These are phyloP conservation scores for Lentinula raphanica DNA, from an alignment of 768 basidiomycete species.

Conservation along the genomic window DNA sequence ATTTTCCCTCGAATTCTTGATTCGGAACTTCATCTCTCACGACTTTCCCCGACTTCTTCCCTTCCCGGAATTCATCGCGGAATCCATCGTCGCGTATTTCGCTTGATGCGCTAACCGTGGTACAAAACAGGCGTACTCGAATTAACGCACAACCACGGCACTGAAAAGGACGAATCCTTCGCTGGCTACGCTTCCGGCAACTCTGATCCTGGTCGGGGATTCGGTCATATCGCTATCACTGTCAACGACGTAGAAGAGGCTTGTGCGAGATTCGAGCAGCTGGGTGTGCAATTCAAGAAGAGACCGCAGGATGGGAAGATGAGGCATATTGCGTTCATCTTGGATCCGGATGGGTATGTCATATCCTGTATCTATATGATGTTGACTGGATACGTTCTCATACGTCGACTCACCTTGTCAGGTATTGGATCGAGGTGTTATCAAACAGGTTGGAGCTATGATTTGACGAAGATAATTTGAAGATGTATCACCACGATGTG, in stretches of 20 bases:
- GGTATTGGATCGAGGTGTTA: constrained; percentile 62
- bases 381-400: background rate
- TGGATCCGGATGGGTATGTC: constrained; percentile 77
- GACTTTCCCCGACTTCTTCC: background rate
- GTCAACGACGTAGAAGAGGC: constrained; percentile 81
- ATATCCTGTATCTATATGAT: background rate
- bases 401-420: constrained; percentile 15
- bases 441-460: no score
- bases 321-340: constrained; percentile 76
- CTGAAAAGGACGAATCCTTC: constrained; percentile 74
- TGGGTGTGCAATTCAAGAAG: constrained; percentile 87
- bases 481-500: no score
- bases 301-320: constrained; percentile 80
- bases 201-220: constrained; percentile 69
- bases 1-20: background rate
- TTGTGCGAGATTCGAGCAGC: constrained; percentile 74
- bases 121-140: constrained; percentile 63
- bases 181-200: constrained; percentile 86
- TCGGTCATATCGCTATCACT: constrained; percentile 86
- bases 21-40: background rate
- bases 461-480: no score
- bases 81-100: no score
- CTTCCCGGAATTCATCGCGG: no score
- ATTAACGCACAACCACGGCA: constrained; percentile 86
- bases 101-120: no score